Evolutionary conservation across 768 basidiomycete genomes (phyloP).

Genomic region (Jaapia argillacea): DNA sequence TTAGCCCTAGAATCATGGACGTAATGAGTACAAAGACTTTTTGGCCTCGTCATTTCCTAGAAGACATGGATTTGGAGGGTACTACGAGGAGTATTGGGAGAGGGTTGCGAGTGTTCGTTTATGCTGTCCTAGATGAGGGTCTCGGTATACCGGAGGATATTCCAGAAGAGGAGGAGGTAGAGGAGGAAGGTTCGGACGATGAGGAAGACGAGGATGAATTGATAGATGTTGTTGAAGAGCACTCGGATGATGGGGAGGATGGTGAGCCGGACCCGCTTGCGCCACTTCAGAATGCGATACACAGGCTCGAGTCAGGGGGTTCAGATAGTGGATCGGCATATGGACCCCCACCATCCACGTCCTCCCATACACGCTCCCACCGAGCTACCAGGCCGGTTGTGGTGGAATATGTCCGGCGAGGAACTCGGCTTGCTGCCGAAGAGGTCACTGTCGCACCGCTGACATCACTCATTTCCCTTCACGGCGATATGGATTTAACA

Average conservation of each 20-base stretch:
- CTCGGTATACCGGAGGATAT: constrained; percentile 41
- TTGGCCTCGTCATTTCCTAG: constrained; percentile 69
- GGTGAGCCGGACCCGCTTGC: constrained; percentile 53
- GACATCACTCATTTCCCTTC: constrained; percentile 31
- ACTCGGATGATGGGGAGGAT: constrained; percentile 39
- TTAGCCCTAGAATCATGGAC: constrained; percentile 52
- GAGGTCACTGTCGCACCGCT: constrained; percentile 42
- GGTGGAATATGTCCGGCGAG: constrained; percentile 59
- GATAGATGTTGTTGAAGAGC: constrained; percentile 57
- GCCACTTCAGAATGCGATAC: constrained; percentile 57
- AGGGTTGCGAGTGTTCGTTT: constrained; percentile 54
- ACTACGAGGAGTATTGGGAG: constrained; percentile 53
- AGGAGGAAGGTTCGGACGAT: constrained; percentile 19
- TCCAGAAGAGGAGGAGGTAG: constrained; percentile 13
- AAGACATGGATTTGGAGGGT: constrained; percentile 66
- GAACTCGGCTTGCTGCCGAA: constrained; percentile 53
- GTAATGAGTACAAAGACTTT: constrained; percentile 49
- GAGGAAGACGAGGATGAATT: constrained; percentile 49
- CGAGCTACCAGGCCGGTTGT: too few species aligned
- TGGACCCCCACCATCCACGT: constrained; percentile 19
- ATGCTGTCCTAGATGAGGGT: constrained; percentile 58
- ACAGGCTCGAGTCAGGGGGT: constrained; percentile 38
- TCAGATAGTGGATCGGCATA: constrained; percentile 24
- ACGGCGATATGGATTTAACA: constrained; percentile 14
- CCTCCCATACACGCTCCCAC: constrained; percentile 23